Evolutionary conservation across 2,329 filamentous ascomycete genomes (phyloP).

Genomic region (Daldinia sp.): DNA sequence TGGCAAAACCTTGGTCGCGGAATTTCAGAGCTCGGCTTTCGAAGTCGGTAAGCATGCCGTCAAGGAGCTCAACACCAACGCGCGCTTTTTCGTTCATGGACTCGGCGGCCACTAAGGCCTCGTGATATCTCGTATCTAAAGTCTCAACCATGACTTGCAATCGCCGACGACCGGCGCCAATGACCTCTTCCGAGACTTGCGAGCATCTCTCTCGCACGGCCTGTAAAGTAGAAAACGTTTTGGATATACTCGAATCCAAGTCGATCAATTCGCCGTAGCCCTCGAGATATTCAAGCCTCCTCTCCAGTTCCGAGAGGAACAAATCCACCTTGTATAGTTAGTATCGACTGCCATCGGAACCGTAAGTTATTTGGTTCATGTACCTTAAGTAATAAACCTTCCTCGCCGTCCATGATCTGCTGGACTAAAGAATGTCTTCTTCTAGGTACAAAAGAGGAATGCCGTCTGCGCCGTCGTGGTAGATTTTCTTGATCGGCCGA

Average conservation of each 20-base stretch:
- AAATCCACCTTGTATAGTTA: slow-evolving; percentile 68
- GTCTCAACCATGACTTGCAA: slow-evolving; percentile 93
- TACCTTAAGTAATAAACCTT: slow-evolving; percentile 67
- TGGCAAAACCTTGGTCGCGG: slow-evolving; percentile 76
- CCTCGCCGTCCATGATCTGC: slow-evolving; percentile 69
- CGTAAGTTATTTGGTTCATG: slow-evolving; percentile 4
- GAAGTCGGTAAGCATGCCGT: slow-evolving; percentile 84
- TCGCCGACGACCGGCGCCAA: slow-evolving; percentile 84
- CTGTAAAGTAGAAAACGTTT: slow-evolving; percentile 85
- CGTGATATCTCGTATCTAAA: slow-evolving; percentile 85
- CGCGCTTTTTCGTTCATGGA: slow-evolving; percentile 92
- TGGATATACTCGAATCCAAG: slow-evolving; percentile 82
- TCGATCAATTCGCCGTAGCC: slow-evolving; percentile 79
- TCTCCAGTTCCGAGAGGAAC: slow-evolving; percentile 86
- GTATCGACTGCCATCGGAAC: not conserved
- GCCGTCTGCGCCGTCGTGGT: slow-evolving; percentile 56
- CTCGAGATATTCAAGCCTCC: slow-evolving; percentile 87
- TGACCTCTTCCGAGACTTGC: slow-evolving; percentile 86
- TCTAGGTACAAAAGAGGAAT: slow-evolving; percentile 64
- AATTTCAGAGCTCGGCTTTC: slow-evolving; percentile 84
- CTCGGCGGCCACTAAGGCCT: slow-evolving; percentile 83
- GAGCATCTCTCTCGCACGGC: slow-evolving; percentile 89
- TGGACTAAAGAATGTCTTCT: slow-evolving; percentile 67
- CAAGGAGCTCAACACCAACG: slow-evolving; percentile 85
- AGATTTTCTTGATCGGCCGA: slow-evolving; percentile 47